Percentiles rank a stretch among this genome's conserved stretches.
These are phyloP conservation scores for Fragaria iinumae DNA, from an alignment of 306 rosid species.

Conservation along the genomic window DNA sequence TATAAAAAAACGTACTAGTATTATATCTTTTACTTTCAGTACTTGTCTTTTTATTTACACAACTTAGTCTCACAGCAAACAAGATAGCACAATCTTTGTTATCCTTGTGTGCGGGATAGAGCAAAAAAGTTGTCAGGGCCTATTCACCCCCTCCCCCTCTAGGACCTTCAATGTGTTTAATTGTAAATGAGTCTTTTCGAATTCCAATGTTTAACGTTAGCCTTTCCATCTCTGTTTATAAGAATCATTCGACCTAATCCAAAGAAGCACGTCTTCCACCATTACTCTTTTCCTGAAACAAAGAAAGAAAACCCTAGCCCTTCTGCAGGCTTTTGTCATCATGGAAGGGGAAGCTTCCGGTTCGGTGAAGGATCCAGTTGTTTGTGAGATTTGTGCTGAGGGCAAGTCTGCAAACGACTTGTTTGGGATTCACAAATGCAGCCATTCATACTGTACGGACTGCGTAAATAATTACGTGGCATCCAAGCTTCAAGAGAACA, in stretches of 20 bases:
- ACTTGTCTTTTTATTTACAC: too few relatives aligned
- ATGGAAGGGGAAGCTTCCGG: slow-evolving; percentile 2
- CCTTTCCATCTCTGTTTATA: neutral
- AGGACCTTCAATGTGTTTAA: too few relatives aligned
- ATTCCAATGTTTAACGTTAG: neutral
- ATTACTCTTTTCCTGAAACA: neutral
- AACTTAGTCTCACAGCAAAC: too few relatives aligned
- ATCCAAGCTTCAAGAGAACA: slow-evolving; percentile 42
- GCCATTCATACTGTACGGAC: slow-evolving; percentile 48
- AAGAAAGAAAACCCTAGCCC: neutral
- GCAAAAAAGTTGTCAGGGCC: too few relatives aligned
- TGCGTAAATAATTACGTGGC: slow-evolving; percentile 53
- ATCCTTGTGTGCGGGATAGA: too few relatives aligned
- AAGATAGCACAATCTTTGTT: too few relatives aligned
- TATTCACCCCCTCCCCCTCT: too few relatives aligned
- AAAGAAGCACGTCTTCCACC: too few relatives aligned
- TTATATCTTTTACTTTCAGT: too few relatives aligned
- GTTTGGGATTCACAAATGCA: slow-evolving; percentile 36
- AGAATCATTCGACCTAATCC: too few relatives aligned
- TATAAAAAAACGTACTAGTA: too few relatives aligned
- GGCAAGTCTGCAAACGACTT: slow-evolving; percentile 22
- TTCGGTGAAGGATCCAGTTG: neutral
- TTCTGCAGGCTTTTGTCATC: neutral
- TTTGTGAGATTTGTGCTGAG: slow-evolving; percentile 41
- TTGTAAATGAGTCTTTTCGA: neutral